A percentile compares a stretch with the other conserved stretches of the same genome.
These are phyloP conservation scores for Triticum timopheevii DNA, from an alignment of 176 grass and related monocot genomes.

Conservation along the genomic window DNA sequence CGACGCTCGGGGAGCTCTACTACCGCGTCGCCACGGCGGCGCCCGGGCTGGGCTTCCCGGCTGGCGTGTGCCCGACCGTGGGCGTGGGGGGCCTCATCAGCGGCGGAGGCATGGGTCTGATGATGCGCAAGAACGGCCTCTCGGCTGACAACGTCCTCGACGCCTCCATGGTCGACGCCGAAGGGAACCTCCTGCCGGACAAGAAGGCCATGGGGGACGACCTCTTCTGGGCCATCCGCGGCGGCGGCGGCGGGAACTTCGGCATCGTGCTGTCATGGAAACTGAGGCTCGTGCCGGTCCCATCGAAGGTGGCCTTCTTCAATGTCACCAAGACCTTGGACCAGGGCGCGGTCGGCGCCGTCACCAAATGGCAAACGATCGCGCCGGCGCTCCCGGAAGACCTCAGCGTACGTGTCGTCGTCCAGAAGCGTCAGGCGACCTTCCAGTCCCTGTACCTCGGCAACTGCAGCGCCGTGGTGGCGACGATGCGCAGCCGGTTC, in stretches of 20 bases:
- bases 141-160: neutral
- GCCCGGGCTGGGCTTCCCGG: neutral
- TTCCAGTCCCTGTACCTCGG: constrained; percentile 1
- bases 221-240: constrained; percentile 39
- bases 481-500: neutral
- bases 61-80: neutral
- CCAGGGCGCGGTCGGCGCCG: neutral
- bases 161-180: neutral
- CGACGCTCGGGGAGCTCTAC: neutral
- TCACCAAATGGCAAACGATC: neutral
- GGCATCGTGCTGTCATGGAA: constrained; percentile 39
- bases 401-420: neutral
- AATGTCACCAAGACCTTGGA: neutral
- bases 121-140: neutral
- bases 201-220: constrained; percentile 42
- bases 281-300: constrained; percentile 27
- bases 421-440: neutral
- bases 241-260: constrained; percentile 34
- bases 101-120: neutral
- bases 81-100: neutral
- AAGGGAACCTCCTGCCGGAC: neutral
- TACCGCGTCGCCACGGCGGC: neutral
- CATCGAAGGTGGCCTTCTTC: constrained; percentile 16
- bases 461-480: neutral
- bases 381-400: constrained; percentile 2